Evolutionary conservation across 148 eudicot genomes (phyloP).

Genomic region (Rhododendron ferrugineum): DNA sequence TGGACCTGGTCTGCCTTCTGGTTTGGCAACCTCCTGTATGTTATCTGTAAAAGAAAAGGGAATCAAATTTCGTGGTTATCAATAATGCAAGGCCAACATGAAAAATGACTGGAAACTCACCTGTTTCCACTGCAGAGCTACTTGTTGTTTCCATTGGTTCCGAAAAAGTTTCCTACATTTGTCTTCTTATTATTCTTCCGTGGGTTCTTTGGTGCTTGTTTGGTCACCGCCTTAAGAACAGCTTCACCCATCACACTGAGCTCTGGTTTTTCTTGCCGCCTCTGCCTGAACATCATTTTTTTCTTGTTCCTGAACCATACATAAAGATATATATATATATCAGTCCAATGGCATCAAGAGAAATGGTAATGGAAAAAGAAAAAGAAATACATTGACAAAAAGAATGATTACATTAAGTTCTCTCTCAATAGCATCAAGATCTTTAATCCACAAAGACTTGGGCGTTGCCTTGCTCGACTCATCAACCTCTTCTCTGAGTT

Average conservation of each 20-base stretch:
- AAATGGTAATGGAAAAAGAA: background rate
- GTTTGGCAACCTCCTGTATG: conserved; percentile 38
- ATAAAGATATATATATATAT: background rate
- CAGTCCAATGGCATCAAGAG: background rate
- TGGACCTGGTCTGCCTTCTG: conserved; percentile 44
- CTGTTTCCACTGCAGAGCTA: conserved; percentile 42
- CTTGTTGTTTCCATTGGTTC: conserved; percentile 26
- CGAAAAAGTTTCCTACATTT: conserved; percentile 33
- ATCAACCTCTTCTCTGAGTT: too few species aligned
- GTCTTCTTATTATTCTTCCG: conserved; percentile 45
- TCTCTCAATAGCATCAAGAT: too few species aligned
- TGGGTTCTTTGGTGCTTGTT: conserved; percentile 30
- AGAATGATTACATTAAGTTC: background rate
- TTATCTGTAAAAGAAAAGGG: conserved; percentile 23
- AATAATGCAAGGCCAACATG: background rate
- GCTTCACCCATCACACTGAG: conserved; percentile 15
- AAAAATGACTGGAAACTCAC: conserved; percentile 19
- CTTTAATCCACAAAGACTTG: too few species aligned
- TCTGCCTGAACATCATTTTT: conserved; percentile 34
- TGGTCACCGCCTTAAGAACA: conserved; percentile 23
- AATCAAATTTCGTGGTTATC: background rate
- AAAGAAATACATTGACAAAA: background rate
- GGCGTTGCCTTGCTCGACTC: too few species aligned
- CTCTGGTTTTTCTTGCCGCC: conserved; percentile 20
- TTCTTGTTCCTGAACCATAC: conserved; percentile 50